Base-by-base conservation (phyloP, 2,329 filamentous ascomycete genomes). In the Xylaria sp. region DNA sequence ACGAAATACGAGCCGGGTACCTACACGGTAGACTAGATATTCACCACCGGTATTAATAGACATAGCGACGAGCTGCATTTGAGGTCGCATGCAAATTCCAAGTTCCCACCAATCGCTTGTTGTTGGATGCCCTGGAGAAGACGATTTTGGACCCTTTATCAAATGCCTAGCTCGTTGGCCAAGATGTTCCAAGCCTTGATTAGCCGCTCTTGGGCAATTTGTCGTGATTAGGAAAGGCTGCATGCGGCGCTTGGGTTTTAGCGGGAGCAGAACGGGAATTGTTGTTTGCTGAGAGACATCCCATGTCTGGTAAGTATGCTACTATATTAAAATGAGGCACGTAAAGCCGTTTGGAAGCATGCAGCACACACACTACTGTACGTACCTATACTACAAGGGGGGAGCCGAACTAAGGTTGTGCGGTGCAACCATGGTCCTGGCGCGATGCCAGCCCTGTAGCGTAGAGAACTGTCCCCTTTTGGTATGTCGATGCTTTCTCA, bases 201-300 rank as follows among this genome's bases (percentile, higher is more conserved):
- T 68, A 68, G 49, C 66, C 66, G 63, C 45, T 65, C 66, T 57
- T 65, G 62, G 66, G 47, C 66, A 68, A 65, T 68, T 58, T 68
- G 57, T 58, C 25, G 58, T 59, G 51, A 62, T 66, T 62, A 61
- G 57, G 51, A 59, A 68, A 68, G 57, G 63, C 59, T 65, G 57
- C 62, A 65, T 61, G 66, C 66, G 62, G 66, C 61, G 61, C 58
- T 62, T 58, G 61, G 51, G 44, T 55, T 22, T 60, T 66, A 63
- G 63, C 63, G 20, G 57, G 53, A 68, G 63, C 63, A 59, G 65
- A 58, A 65, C 44, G 44, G 50, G 31, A 54, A 15, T 25, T 27
- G 15, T 17, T 13, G 36, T 17, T 42, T 33, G 42, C 36, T 50
- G 42, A 53, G 2, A 47, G 39, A 45, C 42, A 44, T 20, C n/a